Evolutionary conservation across 805 yeast genomes (phyloP), one percentile per base, ranked within the genome.

Genomic region (Candida silvicultrix): DNA sequence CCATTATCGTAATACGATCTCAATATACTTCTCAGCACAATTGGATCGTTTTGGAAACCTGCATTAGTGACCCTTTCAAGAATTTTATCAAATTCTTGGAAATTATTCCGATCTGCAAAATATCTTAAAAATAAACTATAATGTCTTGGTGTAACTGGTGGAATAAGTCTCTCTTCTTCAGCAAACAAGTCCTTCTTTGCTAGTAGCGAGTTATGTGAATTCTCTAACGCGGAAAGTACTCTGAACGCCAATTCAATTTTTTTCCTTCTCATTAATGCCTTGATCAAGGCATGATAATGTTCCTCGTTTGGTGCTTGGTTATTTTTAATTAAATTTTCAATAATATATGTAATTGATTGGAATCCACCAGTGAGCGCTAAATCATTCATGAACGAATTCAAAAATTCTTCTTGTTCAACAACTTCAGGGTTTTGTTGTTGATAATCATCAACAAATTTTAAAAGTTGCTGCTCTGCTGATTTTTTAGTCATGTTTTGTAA

Each of bases 101-200:
- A 39, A 20, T 57, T 55, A 7, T 62, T 60, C 5, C 47, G 44
- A 21, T 53, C 49, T 11, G 66, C 65, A 36, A 65, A 68, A 42
- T 62, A 54, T 34, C 66, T 65, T 9, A 72, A 56, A 43, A 75
- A 64, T 10, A 67, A 61, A 2, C 71, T 56, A 46, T 73, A 75
- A 39, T 70, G 67, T 47, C 70, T 69, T 0, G 77, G 59, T 36
- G 64, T 66, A 0, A 69, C 69, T 2, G 69, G 60, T 3, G 77
- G 71, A 32, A 67, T 58, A 7, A 62, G 47, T 1, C 59, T 58
- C 7, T 43, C 41, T 3, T 31, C 35, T 4, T 15, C 6, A 15
- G 4, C n/a, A 5, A 28, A 7, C 5, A 40, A 28, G 22, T 45
- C 15, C 16, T 41, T 4, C 11, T 16, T 5, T 34, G 7, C 37